Evolutionary conservation across 202 grass and related monocot genomes (phyloP), one percentile per base, ranked within the genome.

Genomic region (Saccharum hybrid): DNA sequence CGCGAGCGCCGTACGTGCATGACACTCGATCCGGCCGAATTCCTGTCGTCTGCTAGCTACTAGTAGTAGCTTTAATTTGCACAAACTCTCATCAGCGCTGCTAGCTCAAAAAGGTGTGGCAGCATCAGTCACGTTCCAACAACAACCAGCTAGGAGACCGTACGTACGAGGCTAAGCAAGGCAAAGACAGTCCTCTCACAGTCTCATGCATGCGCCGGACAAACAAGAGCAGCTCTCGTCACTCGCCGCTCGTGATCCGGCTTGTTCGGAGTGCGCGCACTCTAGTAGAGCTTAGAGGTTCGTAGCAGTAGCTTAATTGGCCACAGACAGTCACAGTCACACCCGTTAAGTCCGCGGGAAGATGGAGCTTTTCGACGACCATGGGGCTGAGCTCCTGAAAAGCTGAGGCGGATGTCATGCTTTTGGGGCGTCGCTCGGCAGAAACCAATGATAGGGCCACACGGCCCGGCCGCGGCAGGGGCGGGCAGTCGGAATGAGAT

Each of bases 401-500:
- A 85, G 90, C 64, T 90, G 83, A 86, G 95, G 87, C 85, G 90
- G 84, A 43, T 98, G 95, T 93, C 87, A 93, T 63, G 71, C 95
- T 90, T 95, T 98, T 92, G 81, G 90, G 92, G 85, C 82, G 79
- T 84, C 84, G 38, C 75, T 85, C 51, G 74, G 82, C 88, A 45
- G 76, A 51, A 83, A 54, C 82, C 90, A 84, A 88, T 94, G 83
- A 94, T 94, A 59, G 3, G 57, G 78, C 34, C 82, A 78, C 82
- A n/a, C n/a, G n/a, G n/a, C n/a, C n/a, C n/a, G n/a, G n/a, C n/a
- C n/a, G 48, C 79, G 85, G 19, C 68, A 59, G 31, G 65, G 81
- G 33, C 48, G 78, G 86, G 82, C 84, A 85, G 67, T 63, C 75
- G 83, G 84, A 66, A 84, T 83, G 84, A 85, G 79, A 93, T 68